A percentile compares a stretch with the other conserved stretches of the same genome.
phyloP scores from a whole-genome alignment of 768 basidiomycete species.

The Boletus rubescentipes region DNA sequence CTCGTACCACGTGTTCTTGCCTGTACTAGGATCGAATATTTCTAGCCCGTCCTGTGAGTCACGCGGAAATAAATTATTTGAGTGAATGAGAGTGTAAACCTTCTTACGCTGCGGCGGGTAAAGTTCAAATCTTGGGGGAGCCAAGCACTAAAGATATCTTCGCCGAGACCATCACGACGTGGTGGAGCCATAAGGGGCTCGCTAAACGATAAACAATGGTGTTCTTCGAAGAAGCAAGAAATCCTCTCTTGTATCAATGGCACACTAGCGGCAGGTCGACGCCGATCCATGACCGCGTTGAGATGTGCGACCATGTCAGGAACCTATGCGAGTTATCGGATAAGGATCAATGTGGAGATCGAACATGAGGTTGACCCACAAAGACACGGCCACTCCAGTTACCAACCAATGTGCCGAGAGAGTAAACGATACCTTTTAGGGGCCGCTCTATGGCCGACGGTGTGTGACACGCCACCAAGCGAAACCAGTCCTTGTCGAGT shows the following conservation, averaged over 20 bases:
- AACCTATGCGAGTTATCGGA: slow-evolving; percentile 21
- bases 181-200: slow-evolving; percentile 37
- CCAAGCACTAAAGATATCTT: slow-evolving; percentile 51
- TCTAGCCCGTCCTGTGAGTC: slow-evolving; percentile 40
- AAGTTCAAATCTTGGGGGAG: slow-evolving; percentile 39
- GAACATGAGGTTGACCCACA: slow-evolving; percentile 33
- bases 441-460: slow-evolving; percentile 36
- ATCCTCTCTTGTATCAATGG: slow-evolving; percentile 38
- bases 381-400: slow-evolving; percentile 48
- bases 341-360: slow-evolving; percentile 17
- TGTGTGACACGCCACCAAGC: slow-evolving; percentile 44
- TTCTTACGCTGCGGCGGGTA: slow-evolving; percentile 34
- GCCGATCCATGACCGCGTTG: slow-evolving; percentile 24
- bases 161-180: slow-evolving; percentile 35
- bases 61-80: slow-evolving; percentile 12
- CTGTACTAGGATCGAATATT: slow-evolving; percentile 41
- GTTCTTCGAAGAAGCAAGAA: slow-evolving; percentile 44
- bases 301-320: slow-evolving; percentile 26
- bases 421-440: slow-evolving; percentile 42
- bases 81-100: not conserved
- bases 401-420: slow-evolving; percentile 44
- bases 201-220: slow-evolving; percentile 44
- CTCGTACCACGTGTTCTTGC: slow-evolving; percentile 43
- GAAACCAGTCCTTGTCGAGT: slow-evolving; percentile 50
- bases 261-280: slow-evolving; percentile 18